Percentiles rank a stretch among this genome's conserved stretches.
These are phyloP conservation scores for Penicillium parvum DNA, from an alignment of 495 filamentous ascomycete genomes.

Conservation along the genomic window DNA sequence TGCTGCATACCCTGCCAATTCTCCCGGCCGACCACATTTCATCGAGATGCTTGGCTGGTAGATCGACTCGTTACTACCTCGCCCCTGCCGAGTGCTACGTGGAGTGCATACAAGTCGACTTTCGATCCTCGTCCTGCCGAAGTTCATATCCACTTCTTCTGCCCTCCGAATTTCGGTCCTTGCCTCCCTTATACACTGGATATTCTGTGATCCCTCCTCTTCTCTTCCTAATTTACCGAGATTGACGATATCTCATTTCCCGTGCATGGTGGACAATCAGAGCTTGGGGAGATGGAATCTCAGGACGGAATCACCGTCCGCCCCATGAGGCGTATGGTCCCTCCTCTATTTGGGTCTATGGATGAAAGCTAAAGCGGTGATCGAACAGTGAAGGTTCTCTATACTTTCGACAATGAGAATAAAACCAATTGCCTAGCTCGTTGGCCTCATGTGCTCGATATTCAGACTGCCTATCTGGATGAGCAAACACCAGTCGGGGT, in stretches of 20 bases:
- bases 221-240: neutral
- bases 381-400: slow-evolving; percentile 76
- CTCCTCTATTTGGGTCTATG: neutral
- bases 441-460: slow-evolving; percentile 73
- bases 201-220: neutral
- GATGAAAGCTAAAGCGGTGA: slow-evolving; percentile 15
- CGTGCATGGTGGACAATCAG: slow-evolving; percentile 29
- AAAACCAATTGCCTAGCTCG: slow-evolving; percentile 90
- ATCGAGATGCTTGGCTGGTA: slow-evolving; percentile 15
- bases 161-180: neutral
- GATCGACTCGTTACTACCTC: slow-evolving; percentile 9
- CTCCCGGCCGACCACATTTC: slow-evolving; percentile 27
- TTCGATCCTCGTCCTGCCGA: slow-evolving; percentile 4
- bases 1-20: slow-evolving; percentile 26
- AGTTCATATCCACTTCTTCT: slow-evolving; percentile 1
- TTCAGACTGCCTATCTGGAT: slow-evolving; percentile 77
- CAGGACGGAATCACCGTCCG: slow-evolving; percentile 51
- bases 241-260: neutral
- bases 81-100: slow-evolving; percentile 10
- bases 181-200: slow-evolving; percentile 8
- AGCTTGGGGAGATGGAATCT: slow-evolving; percentile 43
- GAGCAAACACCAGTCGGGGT: slow-evolving; percentile 76
- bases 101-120: slow-evolving; percentile 12
- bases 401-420: slow-evolving; percentile 88
- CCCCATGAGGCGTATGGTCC: slow-evolving; percentile 49